Evolutionary conservation across 2,329 filamentous ascomycete genomes (phyloP).

Genomic region (Chlorencoelia australis): DNA sequence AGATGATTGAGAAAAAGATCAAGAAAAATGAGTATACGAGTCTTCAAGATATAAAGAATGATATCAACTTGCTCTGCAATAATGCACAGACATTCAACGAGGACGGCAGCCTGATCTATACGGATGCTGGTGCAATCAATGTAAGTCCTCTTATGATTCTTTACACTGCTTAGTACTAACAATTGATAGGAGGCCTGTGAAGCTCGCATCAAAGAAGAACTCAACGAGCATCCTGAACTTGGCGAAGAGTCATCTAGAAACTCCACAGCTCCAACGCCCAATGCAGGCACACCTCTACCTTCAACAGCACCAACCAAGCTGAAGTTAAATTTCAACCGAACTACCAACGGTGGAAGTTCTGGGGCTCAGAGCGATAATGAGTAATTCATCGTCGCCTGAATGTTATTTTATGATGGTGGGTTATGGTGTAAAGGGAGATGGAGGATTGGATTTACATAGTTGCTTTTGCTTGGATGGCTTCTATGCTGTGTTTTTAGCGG

Average conservation of each 20-base stretch:
- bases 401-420: conserved; percentile 8
- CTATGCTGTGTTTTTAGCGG: conserved; percentile 7
- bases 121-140: conserved; percentile 88
- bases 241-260: conserved; percentile 34
- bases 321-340: conserved; percentile 52
- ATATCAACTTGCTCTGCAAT: conserved; percentile 74
- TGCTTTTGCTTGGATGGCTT: conserved; percentile 2
- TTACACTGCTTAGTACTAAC: conserved; percentile 26
- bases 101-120: conserved; percentile 82
- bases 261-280: conserved; percentile 41
- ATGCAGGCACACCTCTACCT: conserved; percentile 55
- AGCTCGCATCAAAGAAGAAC: conserved; percentile 41
- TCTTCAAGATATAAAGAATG: conserved; percentile 68
- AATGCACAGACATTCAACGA: conserved; percentile 97
- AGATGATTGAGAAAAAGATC: conserved; percentile 87
- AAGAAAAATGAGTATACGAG: conserved; percentile 89
- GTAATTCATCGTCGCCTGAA: too few relatives aligned
- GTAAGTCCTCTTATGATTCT: conserved; percentile 41
- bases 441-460: conserved; percentile 8
- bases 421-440: conserved; percentile 9
- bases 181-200: conserved; percentile 44
- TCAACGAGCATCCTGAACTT: conserved; percentile 45
- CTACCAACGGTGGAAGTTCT: conserved; percentile 32
- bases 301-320: conserved; percentile 42
- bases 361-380: conserved; percentile 44